These are phyloP conservation scores for Coleophoma eucalyptorum DNA, from an alignment of 2,329 filamentous ascomycete genomes.

Conservation along the genomic window DNA sequence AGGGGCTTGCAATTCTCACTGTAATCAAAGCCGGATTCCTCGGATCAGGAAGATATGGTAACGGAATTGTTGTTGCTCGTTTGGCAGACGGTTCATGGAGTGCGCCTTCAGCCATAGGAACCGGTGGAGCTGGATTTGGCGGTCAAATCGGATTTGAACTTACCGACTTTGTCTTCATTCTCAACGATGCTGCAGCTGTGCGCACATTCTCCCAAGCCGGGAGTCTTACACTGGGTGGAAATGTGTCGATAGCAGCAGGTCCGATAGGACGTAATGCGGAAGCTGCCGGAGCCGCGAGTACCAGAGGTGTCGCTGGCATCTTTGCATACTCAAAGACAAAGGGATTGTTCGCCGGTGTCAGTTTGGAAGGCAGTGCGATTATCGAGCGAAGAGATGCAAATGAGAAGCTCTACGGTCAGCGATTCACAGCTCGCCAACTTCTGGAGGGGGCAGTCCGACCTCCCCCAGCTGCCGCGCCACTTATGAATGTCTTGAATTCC, in stretches of 20 bases:
- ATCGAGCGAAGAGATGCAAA: slow-evolving; percentile 96
- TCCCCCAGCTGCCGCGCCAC: slow-evolving; percentile 76
- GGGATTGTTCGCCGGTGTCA: slow-evolving; percentile 93
- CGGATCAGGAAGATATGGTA: slow-evolving; percentile 77
- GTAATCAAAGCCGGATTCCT: slow-evolving; percentile 86
- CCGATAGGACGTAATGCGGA: slow-evolving; percentile 94
- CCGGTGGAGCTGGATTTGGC: slow-evolving; percentile 76
- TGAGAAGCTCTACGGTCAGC: slow-evolving; percentile 87
- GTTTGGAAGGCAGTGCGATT: slow-evolving; percentile 86
- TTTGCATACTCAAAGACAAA: slow-evolving; percentile 99
- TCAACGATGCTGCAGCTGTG: slow-evolving; percentile 87
- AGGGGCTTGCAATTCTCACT: slow-evolving; percentile 80
- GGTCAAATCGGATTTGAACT: slow-evolving; percentile 86
- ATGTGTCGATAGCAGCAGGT: slow-evolving; percentile 92
- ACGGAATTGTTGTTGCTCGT: slow-evolving; percentile 76
- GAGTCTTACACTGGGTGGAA: slow-evolving; percentile 88
- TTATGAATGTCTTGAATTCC: slow-evolving; percentile 82
- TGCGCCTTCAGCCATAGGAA: slow-evolving; percentile 76
- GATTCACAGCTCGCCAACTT: slow-evolving; percentile 77
- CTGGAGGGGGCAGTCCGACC: slow-evolving; percentile 74
- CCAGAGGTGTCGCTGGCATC: slow-evolving; percentile 84
- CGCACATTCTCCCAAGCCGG: slow-evolving; percentile 92
- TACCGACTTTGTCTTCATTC: slow-evolving; percentile 95
- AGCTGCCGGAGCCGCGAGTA: slow-evolving; percentile 87
- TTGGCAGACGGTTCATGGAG: slow-evolving; percentile 77